phyloP scores from a whole-genome alignment of 73 alveolate species.

The Paramecium biaurelia region DNA sequence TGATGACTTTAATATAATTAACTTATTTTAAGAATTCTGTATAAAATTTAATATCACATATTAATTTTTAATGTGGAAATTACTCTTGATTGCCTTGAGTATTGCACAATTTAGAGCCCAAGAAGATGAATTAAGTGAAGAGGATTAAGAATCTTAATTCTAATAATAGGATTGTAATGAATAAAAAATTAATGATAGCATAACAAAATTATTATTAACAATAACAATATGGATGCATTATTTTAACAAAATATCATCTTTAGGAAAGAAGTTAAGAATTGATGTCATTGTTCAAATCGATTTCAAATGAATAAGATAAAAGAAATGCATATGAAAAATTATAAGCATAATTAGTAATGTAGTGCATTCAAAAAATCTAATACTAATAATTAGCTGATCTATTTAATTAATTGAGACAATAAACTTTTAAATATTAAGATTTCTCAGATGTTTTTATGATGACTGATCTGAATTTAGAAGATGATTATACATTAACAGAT shows the following conservation, averaged over 20 bases:
- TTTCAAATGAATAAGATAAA: not conserved
- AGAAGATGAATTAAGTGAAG: not conserved
- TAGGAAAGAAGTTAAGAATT: not conserved
- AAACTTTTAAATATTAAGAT: not conserved
- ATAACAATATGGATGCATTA: not conserved
- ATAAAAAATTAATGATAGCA: not conserved
- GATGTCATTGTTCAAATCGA: not conserved
- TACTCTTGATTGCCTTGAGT: not conserved
- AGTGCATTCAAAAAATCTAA: not conserved
- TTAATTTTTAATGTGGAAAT: not conserved
- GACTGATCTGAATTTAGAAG: not conserved
- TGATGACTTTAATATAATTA: not conserved
- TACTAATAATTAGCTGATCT: not conserved
- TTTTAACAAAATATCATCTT: not conserved
- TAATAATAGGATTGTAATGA: not conserved
- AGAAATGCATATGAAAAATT: not conserved
- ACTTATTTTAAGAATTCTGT: not conserved
- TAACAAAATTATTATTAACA: not conserved
- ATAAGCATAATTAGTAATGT: not conserved
- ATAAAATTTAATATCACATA: not conserved
- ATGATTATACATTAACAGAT: not conserved
- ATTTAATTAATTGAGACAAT: not conserved
- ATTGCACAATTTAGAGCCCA: not conserved
- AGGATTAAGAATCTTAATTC: not conserved
- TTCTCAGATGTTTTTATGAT: not conserved